Percentiles rank a stretch among this genome's conserved stretches.
Evolutionary conservation across 208 protist species (phyloP).

Genomic region (Crithidia fasciculata): DNA sequence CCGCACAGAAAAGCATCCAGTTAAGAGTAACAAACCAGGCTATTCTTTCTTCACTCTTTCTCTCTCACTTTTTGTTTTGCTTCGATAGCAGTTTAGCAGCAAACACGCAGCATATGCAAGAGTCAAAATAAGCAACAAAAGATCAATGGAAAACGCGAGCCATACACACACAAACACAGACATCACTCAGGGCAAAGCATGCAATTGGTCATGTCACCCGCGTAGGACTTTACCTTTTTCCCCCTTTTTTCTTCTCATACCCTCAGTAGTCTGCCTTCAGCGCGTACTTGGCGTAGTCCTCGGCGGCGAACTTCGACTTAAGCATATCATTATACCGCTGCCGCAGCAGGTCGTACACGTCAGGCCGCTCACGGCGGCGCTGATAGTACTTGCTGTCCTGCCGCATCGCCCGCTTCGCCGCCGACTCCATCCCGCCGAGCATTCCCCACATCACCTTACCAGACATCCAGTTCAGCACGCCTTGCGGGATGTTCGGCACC

Average conservation of each 20-base stretch:
- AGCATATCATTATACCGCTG: conserved; percentile 49
- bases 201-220: no score
- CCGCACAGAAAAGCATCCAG: no score
- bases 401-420: conserved; percentile 34
- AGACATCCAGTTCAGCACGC: conserved; percentile 58
- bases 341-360: conserved; percentile 59
- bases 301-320: conserved; percentile 24
- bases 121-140: conserved; percentile 5
- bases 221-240: no score
- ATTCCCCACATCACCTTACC: conserved; percentile 61
- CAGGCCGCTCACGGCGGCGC: conserved; percentile 41
- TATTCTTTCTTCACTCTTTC: no score
- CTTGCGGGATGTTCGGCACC: conserved; percentile 56
- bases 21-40: no score
- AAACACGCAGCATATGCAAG: background rate
- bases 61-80: no score
- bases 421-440: conserved; percentile 34
- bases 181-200: no score
- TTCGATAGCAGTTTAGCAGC: no score
- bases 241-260: background rate
- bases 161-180: no score
- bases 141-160: background rate
- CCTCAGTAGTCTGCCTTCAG: conserved; percentile 43
- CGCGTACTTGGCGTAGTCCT: conserved; percentile 25
- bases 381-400: conserved; percentile 50